A percentile compares a stretch with the other conserved stretches of the same genome.
These are phyloP conservation scores for Aspergillus baeticus DNA, from an alignment of 495 filamentous ascomycete genomes.

Conservation along the genomic window DNA sequence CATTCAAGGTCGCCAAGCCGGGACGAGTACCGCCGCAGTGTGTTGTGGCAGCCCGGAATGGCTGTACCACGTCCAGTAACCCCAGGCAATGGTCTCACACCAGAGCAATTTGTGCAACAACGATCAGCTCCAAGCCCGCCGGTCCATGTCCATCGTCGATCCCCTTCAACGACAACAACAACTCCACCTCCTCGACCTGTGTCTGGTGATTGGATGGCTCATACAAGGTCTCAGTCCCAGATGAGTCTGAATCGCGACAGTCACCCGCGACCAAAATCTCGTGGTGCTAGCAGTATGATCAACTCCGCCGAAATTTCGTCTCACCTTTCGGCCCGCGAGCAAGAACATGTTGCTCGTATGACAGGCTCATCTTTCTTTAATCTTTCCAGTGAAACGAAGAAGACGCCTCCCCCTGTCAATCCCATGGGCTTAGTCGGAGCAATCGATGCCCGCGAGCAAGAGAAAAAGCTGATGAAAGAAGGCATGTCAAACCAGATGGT, in stretches of 20 bases:
- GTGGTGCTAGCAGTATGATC: conserved; percentile 43
- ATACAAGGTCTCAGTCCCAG: conserved; percentile 44
- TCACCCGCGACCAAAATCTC: conserved; percentile 51
- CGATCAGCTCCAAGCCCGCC: conserved; percentile 60
- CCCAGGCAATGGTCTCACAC: conserved; percentile 47
- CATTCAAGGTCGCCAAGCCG: conserved; percentile 40
- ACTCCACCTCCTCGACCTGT: conserved; percentile 42
- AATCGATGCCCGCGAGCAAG: conserved; percentile 73
- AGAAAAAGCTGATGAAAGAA: conserved; percentile 69
- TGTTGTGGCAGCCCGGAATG: conserved; percentile 80
- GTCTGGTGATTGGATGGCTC: conserved; percentile 57
- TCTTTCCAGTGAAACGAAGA: conserved; percentile 54
- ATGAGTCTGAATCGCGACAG: conserved; percentile 36
- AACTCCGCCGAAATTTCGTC: conserved; percentile 55
- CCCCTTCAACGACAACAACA: conserved; percentile 53
- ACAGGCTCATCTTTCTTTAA: conserved; percentile 82
- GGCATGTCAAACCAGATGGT: conserved; percentile 71
- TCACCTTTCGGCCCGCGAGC: conserved; percentile 86
- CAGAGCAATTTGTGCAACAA: conserved; percentile 89
- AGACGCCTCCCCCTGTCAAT: conserved; percentile 40
- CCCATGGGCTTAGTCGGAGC: conserved; percentile 68
- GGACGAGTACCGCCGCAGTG: conserved; percentile 55
- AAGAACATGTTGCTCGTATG: conserved; percentile 86
- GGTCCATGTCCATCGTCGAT: conserved; percentile 54
- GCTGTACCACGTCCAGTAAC: conserved; percentile 42